These are phyloP conservation scores for Barnettozyma vustinii DNA, from an alignment of 805 yeast species.

Conservation along the genomic window DNA sequence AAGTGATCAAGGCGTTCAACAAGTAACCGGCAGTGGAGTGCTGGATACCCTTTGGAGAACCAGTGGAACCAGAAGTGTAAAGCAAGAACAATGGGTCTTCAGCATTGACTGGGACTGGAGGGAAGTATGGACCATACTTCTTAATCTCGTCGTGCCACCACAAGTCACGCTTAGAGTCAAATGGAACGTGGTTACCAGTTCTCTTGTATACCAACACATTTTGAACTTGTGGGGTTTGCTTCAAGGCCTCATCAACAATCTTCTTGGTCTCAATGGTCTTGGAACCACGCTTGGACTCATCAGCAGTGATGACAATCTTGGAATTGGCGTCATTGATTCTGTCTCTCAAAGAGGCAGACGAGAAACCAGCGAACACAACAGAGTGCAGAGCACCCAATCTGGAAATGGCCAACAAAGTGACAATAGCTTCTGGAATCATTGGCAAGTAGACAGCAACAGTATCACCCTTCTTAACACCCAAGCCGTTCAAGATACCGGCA, in stretches of 20 bases:
- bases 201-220: conserved; percentile 70
- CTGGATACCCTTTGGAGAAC: conserved; percentile 83
- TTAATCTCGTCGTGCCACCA: conserved; percentile 72
- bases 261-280: conserved; percentile 75
- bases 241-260: conserved; percentile 76
- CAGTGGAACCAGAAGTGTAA: conserved; percentile 85
- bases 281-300: conserved; percentile 82
- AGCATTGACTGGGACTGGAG: conserved; percentile 72
- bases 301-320: conserved; percentile 69
- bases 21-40: conserved; percentile 80
- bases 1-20: conserved; percentile 66
- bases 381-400: conserved; percentile 84
- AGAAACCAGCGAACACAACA: conserved; percentile 83
- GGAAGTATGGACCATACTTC: conserved; percentile 61
- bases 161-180: conserved; percentile 55
- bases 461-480: conserved; percentile 77
- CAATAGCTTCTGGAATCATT: conserved; percentile 76
- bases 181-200: conserved; percentile 53
- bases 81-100: conserved; percentile 79
- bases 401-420: conserved; percentile 70
- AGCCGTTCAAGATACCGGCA: conserved; percentile 58
- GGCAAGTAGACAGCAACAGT: conserved; percentile 84
- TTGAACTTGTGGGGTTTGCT: conserved; percentile 57
- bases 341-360: conserved; percentile 87
- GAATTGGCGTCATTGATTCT: conserved; percentile 80